These are phyloP conservation scores for Dryadomyces sulphureus DNA, from an alignment of 2,329 filamentous ascomycete species.

Conservation along the genomic window DNA sequence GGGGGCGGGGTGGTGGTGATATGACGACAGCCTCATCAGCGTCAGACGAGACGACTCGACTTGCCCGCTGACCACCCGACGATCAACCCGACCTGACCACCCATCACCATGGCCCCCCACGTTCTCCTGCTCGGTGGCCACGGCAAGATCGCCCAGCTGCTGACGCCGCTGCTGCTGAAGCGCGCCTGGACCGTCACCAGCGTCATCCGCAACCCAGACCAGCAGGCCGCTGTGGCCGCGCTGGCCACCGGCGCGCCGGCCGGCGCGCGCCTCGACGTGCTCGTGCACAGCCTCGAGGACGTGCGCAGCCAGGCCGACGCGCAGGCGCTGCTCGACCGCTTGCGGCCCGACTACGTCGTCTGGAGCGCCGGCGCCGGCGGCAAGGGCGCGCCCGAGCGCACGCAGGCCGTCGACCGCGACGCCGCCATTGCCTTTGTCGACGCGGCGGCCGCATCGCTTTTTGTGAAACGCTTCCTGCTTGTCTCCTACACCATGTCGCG, in stretches of 20 bases:
- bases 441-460: slow-evolving; percentile 37
- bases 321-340: slow-evolving; percentile 42
- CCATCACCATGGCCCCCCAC: slow-evolving; percentile 18
- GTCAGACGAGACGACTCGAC: too few species aligned
- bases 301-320: slow-evolving; percentile 50
- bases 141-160: slow-evolving; percentile 60
- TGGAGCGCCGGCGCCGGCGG: slow-evolving; percentile 53
- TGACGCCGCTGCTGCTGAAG: slow-evolving; percentile 62
- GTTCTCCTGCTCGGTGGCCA: slow-evolving; percentile 70
- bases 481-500: slow-evolving; percentile 47
- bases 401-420: slow-evolving; percentile 38
- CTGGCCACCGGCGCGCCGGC: slow-evolving; percentile 20
- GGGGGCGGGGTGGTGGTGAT: too few species aligned
- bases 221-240: slow-evolving; percentile 47
- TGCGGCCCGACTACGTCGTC: slow-evolving; percentile 50
- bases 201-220: slow-evolving; percentile 59
- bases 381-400: slow-evolving; percentile 36
- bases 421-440: slow-evolving; percentile 48
- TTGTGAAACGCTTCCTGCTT: slow-evolving; percentile 47
- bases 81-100: too few species aligned
- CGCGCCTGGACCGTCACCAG: slow-evolving; percentile 66
- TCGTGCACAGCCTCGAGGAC: slow-evolving; percentile 58
- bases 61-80: too few species aligned
- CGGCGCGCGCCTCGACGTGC: slow-evolving; percentile 50
- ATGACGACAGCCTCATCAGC: too few species aligned